phyloP scores from a whole-genome alignment of 495 filamentous ascomycete genomes.

The Echria macrotheca region DNA sequence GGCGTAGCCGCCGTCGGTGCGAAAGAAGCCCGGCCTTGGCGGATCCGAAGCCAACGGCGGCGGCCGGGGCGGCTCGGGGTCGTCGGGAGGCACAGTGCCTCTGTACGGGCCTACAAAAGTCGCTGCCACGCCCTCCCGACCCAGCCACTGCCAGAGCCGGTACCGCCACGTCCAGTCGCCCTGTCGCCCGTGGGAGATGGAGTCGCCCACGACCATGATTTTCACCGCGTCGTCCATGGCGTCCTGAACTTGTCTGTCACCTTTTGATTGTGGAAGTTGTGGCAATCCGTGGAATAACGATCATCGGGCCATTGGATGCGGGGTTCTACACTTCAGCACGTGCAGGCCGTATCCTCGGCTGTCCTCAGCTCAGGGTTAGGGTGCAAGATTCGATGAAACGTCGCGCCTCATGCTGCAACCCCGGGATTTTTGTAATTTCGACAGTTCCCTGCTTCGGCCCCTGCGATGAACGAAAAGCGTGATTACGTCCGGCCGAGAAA shows the following conservation, averaged over 20 bases:
- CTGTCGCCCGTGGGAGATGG: slow-evolving; percentile 35
- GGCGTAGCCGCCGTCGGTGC: slow-evolving; percentile 25
- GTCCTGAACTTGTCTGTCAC: background rate
- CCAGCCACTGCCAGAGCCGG: slow-evolving; percentile 32
- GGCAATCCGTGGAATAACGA: too few relatives aligned
- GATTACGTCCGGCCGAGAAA: too few relatives aligned
- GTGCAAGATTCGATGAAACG: too few relatives aligned
- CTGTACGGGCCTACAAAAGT: slow-evolving; percentile 31
- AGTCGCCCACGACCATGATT: slow-evolving; percentile 34
- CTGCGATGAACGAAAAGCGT: too few relatives aligned
- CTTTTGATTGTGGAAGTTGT: background rate
- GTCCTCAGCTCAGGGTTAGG: too few relatives aligned
- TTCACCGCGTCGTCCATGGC: slow-evolving; percentile 3
- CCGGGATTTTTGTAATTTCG: too few relatives aligned
- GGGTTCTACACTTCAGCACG: too few relatives aligned
- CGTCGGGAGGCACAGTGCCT: slow-evolving; percentile 24
- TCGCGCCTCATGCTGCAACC: too few relatives aligned
- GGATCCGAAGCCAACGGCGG: slow-evolving; percentile 14
- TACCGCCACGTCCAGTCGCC: slow-evolving; percentile 37
- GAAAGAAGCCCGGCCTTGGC: background rate
- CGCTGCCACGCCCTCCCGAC: slow-evolving; percentile 12
- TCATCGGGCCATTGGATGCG: too few relatives aligned
- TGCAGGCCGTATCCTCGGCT: too few relatives aligned
- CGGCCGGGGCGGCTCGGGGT: slow-evolving; percentile 17
- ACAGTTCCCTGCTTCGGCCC: too few relatives aligned